Percentiles rank a stretch among this genome's conserved stretches.
Evolutionary conservation across 768 basidiomycete species (phyloP).

Genomic region (Rhizopogon salebrosus): DNA sequence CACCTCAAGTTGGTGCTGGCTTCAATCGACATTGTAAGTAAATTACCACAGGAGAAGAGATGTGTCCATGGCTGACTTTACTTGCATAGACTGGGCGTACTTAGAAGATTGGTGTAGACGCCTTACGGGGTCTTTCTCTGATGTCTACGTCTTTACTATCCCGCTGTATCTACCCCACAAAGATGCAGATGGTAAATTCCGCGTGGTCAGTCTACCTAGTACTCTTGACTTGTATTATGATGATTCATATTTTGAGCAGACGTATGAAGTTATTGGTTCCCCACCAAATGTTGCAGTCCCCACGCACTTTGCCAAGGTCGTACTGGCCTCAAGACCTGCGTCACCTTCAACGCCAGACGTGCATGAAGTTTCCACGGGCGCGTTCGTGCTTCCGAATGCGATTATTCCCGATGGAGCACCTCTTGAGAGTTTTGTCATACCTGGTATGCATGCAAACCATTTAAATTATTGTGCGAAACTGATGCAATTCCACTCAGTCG

Average conservation of each 20-base stretch:
- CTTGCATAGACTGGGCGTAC: conserved; percentile 86
- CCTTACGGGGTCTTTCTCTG: conserved; percentile 80
- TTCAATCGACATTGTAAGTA: conserved; percentile 93
- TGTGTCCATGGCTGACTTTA: not conserved
- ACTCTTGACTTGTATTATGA: not conserved
- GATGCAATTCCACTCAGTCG: conserved; percentile 49
- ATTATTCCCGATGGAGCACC: conserved; percentile 81
- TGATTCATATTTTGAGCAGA: conserved; percentile 36
- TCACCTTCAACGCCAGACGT: conserved; percentile 68
- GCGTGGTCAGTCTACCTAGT: conserved; percentile 74
- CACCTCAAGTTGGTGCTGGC: conserved; percentile 95
- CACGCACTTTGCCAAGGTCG: conserved; percentile 97
- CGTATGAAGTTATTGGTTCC: conserved; percentile 90
- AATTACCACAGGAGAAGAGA: not conserved
- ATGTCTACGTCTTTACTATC: conserved; percentile 97
- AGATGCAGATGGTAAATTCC: conserved; percentile 89
- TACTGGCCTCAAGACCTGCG: conserved; percentile 69
- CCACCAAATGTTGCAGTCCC: conserved; percentile 91
- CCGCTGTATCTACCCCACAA: conserved; percentile 91
- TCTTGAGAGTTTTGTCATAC: conserved; percentile 75
- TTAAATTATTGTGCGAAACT: not conserved
- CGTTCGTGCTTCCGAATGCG: conserved; percentile 96
- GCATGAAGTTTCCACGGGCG: conserved; percentile 80
- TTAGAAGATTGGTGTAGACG: conserved; percentile 93
- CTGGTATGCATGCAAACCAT: conserved; percentile 45